These are phyloP conservation scores for Cantharellus cinnabarinus DNA, from an alignment of 768 basidiomycete genomes.

Conservation along the genomic window DNA sequence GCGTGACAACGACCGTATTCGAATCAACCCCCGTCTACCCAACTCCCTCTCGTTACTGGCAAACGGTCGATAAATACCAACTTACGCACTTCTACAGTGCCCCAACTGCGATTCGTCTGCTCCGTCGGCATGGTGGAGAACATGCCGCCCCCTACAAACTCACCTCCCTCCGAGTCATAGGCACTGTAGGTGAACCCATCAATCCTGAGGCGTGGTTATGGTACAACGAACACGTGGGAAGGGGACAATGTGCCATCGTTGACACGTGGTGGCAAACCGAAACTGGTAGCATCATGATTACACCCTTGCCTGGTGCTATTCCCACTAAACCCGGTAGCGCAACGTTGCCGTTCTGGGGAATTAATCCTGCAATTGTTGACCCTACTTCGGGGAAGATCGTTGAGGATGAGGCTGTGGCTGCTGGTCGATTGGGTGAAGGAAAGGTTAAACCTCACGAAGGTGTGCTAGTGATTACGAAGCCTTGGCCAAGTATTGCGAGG, in stretches of 20 bases:
- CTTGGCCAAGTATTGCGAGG: constrained; percentile 93
- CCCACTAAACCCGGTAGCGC: constrained; percentile 92
- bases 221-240: constrained; percentile 92
- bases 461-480: constrained; percentile 62
- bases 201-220: constrained; percentile 99
- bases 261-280: constrained; percentile 98
- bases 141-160: constrained; percentile 75
- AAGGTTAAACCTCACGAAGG: constrained; percentile 31
- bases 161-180: constrained; percentile 63
- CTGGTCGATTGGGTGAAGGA: too few species aligned
- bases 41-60: constrained; percentile 91
- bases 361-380: constrained; percentile 75
- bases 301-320: constrained; percentile 89
- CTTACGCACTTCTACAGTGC: constrained; percentile 93
- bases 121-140: constrained; percentile 67
- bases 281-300: constrained; percentile 87
- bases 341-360: constrained; percentile 95
- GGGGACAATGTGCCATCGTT: constrained; percentile 73
- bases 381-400: constrained; percentile 59
- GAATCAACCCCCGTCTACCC: constrained; percentile 96
- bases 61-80: constrained; percentile 80
- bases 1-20: constrained; percentile 73
- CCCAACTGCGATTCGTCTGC: constrained; percentile 83
- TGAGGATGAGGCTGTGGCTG: constrained; percentile 44
- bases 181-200: constrained; percentile 93